A percentile compares a stretch with the other conserved stretches of the same genome.
Evolutionary conservation across 2,329 filamentous ascomycete species (phyloP).

Genomic region (Alternaria panax): DNA sequence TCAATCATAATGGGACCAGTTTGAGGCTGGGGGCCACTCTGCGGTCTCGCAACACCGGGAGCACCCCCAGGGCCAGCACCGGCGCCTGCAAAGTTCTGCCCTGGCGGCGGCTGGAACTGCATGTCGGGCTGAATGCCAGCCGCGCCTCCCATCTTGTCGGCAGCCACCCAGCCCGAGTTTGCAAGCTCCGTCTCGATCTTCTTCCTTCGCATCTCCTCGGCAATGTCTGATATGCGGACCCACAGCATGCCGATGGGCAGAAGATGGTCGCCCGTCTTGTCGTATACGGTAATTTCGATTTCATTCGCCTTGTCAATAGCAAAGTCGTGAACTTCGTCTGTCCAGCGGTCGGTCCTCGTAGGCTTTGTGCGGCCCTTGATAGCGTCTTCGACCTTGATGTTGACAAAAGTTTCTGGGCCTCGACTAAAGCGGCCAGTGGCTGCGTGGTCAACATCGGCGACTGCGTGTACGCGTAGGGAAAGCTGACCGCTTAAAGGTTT

Average conservation of each 20-base stretch:
- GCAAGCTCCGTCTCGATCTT: constrained; percentile 97
- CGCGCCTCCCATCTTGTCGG: constrained; percentile 85
- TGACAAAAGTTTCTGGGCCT: constrained; percentile 92
- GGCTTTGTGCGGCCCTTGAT: constrained; percentile 87
- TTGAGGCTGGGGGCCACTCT: constrained; percentile 57
- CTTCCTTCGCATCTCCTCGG: constrained; percentile 96
- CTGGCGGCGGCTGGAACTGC: constrained; percentile 61
- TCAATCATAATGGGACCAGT: constrained; percentile 72
- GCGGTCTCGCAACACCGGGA: constrained; percentile 50
- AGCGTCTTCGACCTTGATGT: constrained; percentile 95
- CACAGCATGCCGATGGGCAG: constrained; percentile 94
- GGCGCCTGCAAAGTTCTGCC: constrained; percentile 49
- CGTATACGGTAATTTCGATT: constrained; percentile 96
- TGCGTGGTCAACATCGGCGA: constrained; percentile 94
- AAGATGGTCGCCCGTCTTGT: constrained; percentile 87
- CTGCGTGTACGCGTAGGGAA: constrained; percentile 82
- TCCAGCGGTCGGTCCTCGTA: constrained; percentile 88
- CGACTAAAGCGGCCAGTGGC: constrained; percentile 81
- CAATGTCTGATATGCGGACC: constrained; percentile 96
- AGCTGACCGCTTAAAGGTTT: constrained; percentile 95
- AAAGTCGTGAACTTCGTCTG: constrained; percentile 87
- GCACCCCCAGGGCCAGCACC: constrained; percentile 40
- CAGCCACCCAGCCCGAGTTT: constrained; percentile 94
- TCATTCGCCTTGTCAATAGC: constrained; percentile 99
- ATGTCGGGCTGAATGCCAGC: constrained; percentile 60